phyloP scores from a whole-genome alignment of 805 yeast species.

The Teunomyces barrocoloradensis region DNA sequence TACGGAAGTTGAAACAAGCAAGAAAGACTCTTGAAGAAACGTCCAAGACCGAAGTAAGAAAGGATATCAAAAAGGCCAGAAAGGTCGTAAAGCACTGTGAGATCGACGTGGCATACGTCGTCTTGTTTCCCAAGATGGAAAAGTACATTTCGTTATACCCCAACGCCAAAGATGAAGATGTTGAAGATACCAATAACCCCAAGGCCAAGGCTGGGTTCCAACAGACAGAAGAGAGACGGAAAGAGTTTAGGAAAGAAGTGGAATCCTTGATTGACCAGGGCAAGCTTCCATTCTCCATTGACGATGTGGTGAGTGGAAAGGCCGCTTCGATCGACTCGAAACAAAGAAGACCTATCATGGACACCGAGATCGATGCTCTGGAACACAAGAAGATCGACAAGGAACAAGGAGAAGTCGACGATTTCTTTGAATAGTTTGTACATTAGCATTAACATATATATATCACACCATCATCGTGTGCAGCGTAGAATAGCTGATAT shows the following conservation, averaged over 20 bases:
- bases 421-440: constrained; percentile 23
- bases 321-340: constrained; percentile 14
- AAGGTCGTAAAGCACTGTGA: constrained; percentile 55
- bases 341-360: constrained; percentile 12
- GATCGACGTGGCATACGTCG: constrained; percentile 70
- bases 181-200: constrained; percentile 19
- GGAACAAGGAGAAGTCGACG: constrained; percentile 20
- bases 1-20: constrained; percentile 62
- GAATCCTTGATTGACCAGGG: constrained; percentile 51
- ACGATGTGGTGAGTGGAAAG: constrained; percentile 44
- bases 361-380: constrained; percentile 45
- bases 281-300: constrained; percentile 51
- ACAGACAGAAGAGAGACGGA: constrained; percentile 43
- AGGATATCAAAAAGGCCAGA: constrained; percentile 43
- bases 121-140: constrained; percentile 72
- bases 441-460: constrained; percentile 2
- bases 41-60: constrained; percentile 30
- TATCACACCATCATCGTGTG: neutral
- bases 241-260: constrained; percentile 47
- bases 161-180: constrained; percentile 22
- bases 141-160: constrained; percentile 83
- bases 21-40: constrained; percentile 36
- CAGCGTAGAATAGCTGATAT: constrained; percentile 39
- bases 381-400: constrained; percentile 18
- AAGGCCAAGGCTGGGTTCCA: constrained; percentile 41